These are phyloP conservation scores for Truncatella angustata DNA, from an alignment of 2,329 filamentous ascomycete species.

Conservation along the genomic window DNA sequence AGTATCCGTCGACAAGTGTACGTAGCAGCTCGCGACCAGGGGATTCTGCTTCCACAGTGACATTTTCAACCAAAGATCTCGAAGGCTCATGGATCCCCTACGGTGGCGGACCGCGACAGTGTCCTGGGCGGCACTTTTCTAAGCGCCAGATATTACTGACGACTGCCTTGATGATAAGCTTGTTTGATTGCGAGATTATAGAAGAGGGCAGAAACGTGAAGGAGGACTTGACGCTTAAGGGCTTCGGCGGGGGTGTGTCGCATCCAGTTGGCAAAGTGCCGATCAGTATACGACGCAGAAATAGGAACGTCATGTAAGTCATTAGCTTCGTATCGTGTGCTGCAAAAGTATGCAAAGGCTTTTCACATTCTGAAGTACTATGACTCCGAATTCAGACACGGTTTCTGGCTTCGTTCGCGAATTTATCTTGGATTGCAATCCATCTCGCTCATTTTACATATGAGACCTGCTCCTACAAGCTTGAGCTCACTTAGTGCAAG, in stretches of 20 bases:
- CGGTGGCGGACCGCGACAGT: constrained; percentile 25
- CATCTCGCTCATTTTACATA: too few relatives aligned
- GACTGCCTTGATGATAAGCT: constrained; percentile 15
- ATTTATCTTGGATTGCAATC: too few relatives aligned
- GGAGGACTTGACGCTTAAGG: constrained; percentile 24
- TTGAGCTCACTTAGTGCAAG: too few relatives aligned
- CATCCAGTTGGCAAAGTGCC: constrained; percentile 20
- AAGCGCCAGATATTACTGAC: constrained; percentile 28
- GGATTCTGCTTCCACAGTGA: constrained; percentile 1
- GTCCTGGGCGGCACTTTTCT: constrained; percentile 28
- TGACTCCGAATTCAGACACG: too few relatives aligned
- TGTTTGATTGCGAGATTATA: constrained; percentile 25
- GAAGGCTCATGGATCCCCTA: constrained; percentile 29
- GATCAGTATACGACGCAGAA: constrained; percentile 18
- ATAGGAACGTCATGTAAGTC: constrained; percentile 9
- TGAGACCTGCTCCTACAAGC: too few relatives aligned
- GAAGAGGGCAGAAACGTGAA: constrained; percentile 15
- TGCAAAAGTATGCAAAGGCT: too few relatives aligned
- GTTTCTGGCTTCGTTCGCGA: too few relatives aligned
- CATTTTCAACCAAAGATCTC: constrained; percentile 24
- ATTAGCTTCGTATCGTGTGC: too few relatives aligned
- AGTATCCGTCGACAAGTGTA: neutral
- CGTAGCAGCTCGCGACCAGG: neutral
- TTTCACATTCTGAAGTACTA: too few relatives aligned
- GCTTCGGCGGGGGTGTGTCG: constrained; percentile 26